Evolutionary conservation across 306 rosid species (phyloP).

Genomic region (Prunus dulcis): DNA sequence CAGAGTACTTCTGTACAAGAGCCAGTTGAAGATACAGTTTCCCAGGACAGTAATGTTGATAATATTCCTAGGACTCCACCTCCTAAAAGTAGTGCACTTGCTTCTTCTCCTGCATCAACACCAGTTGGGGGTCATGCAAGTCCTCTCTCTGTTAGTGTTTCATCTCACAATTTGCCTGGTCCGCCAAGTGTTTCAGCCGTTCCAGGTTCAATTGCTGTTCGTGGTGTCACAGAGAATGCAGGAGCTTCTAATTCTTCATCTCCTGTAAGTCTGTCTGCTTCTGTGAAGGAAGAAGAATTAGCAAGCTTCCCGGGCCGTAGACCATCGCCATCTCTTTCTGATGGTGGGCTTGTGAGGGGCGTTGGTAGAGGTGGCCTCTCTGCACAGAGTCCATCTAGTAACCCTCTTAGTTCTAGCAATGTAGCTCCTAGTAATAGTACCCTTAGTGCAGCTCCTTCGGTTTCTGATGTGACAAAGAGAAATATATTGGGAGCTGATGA

Average conservation of each 20-base stretch:
- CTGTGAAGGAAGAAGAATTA: conserved; percentile 77
- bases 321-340: conserved; percentile 87
- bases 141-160: conserved; percentile 48
- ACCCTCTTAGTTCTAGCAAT: conserved; percentile 60
- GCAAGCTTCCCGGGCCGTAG: conserved; percentile 69
- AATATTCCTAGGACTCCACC: conserved; percentile 75
- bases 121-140: conserved; percentile 57
- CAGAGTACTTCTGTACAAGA: conserved; percentile 58
- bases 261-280: conserved; percentile 51
- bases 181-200: conserved; percentile 46
- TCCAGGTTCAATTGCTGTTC: conserved; percentile 53
- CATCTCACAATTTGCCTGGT: conserved; percentile 49
- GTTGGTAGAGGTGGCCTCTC: conserved; percentile 60
- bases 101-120: conserved; percentile 57
- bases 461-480: conserved; percentile 72
- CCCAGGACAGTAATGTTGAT: conserved; percentile 73
- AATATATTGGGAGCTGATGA: conserved; percentile 79
- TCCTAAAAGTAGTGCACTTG: conserved; percentile 52
- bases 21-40: conserved; percentile 74
- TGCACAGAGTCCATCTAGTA: conserved; percentile 56
- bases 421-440: conserved; percentile 57
- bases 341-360: conserved; percentile 65
- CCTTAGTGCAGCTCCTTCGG: conserved; percentile 62
- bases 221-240: conserved; percentile 50
- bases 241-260: conserved; percentile 43